These are phyloP conservation scores for Nemania abortiva DNA, from an alignment of 2,329 filamentous ascomycete genomes.

Conservation along the genomic window DNA sequence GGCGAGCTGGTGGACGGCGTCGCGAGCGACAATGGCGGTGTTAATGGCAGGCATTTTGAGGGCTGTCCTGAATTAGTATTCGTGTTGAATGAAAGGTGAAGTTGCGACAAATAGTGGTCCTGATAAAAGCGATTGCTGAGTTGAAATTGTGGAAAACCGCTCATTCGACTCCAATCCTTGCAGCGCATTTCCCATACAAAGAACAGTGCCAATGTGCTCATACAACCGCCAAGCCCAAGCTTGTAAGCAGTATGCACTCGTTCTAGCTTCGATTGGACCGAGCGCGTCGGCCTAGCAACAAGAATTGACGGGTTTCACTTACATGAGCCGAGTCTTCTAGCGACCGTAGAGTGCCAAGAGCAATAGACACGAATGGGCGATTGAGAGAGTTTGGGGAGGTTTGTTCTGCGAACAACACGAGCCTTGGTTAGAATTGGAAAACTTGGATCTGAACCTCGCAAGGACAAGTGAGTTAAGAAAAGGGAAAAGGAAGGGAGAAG, in stretches of 20 bases:
- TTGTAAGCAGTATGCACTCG: slow-evolving; percentile 14
- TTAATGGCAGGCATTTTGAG: slow-evolving; percentile 53
- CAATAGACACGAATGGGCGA: slow-evolving; percentile 40
- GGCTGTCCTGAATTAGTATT: slow-evolving; percentile 39
- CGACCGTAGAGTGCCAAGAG: slow-evolving; percentile 23
- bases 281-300: slow-evolving; percentile 37
- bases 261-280: slow-evolving; percentile 17
- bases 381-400: slow-evolving; percentile 40
- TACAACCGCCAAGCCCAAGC: slow-evolving; percentile 11
- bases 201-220: neutral
- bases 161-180: neutral
- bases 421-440: slow-evolving; percentile 49
- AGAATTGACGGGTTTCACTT: slow-evolving; percentile 36
- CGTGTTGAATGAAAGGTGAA: slow-evolving; percentile 29
- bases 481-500: slow-evolving; percentile 43
- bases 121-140: neutral
- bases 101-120: neutral
- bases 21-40: slow-evolving; percentile 52
- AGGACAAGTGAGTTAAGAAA: slow-evolving; percentile 53
- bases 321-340: slow-evolving; percentile 30
- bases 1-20: slow-evolving; percentile 48
- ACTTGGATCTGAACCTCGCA: slow-evolving; percentile 44
- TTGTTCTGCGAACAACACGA: slow-evolving; percentile 52
- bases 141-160: neutral
- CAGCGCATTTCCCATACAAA: neutral